Evolutionary conservation across 768 basidiomycete species (phyloP), one percentile per base, ranked within the genome.

Genomic region (Tricholoma sp.): DNA sequence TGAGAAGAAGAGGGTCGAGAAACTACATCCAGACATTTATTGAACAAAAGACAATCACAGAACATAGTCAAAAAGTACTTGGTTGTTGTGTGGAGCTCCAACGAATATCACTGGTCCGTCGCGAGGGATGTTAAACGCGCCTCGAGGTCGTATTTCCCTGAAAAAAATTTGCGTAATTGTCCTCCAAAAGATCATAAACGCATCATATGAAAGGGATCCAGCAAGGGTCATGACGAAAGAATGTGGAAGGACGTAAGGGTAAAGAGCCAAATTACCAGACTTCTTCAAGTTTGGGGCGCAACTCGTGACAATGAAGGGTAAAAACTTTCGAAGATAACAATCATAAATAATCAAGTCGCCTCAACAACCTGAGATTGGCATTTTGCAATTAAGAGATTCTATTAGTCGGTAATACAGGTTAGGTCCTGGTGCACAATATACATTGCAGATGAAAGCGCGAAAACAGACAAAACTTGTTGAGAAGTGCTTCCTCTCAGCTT

Each of bases 21-120:
- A 98, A 97, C 92, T 98, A 70, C 6, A 57, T 51, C 50, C 58
- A 53, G 48, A 44, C 39, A 63, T 37, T 58, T 50, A 29, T 62
- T 61, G 53, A 48, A 59, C 50, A 52, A 57, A 33, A 49, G 17
- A 20, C 39, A 55, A 50, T 41, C 31, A 48, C 10, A 24, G 31
- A 54, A 52, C 17, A 39, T 44, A 54, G 58, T 31, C 54, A 55
- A 45, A 24, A 65, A 63, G 56, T 65, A 87, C 92, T 74, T 94
- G 92, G 70, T 97, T 97, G 65, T 86, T 84, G 70, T 98, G 94
- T 41, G 94, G 94, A 9, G 91, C 95, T 42, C 82, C 93, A 50
- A 93, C 93, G 70, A 97, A 94, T 61, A 98, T 91, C 53, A 96
- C 83, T 2, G 96, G 91, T 0, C 94, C 96, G 56, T 91, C 82